A percentile compares a stretch with the other conserved stretches of the same genome.
Conservation (phyloP, 2,329 filamentous ascomycete genomes). For the Lasiodiplodia gonubiensis region DNA sequence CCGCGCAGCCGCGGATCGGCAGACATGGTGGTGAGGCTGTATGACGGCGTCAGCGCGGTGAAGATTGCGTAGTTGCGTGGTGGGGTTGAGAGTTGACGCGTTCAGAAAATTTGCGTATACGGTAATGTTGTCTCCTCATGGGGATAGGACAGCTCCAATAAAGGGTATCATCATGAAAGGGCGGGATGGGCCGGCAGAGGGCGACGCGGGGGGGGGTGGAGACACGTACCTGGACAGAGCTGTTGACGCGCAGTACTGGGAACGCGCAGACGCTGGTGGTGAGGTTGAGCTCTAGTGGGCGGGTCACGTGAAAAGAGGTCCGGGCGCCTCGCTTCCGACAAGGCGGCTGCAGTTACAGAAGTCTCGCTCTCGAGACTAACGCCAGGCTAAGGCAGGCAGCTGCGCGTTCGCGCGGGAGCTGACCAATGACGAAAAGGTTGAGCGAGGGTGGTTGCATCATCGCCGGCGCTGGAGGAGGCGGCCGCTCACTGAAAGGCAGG, state of each 20-base stretch:
- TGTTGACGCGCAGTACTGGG: conserved; percentile 1
- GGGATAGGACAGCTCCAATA: conserved; percentile 82
- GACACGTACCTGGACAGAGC: conserved; percentile 19
- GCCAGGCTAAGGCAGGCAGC: conserved; percentile 7
- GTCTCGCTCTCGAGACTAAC: not conserved
- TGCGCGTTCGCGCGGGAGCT: not conserved
- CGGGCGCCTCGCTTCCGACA: not conserved
- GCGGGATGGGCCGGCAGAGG: conserved; percentile 21
- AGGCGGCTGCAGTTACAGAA: not conserved
- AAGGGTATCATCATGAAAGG: conserved; percentile 60
- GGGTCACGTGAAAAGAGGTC: conserved; percentile 11
- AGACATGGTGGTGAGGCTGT: conserved; percentile 39
- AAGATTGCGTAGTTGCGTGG: not conserved
- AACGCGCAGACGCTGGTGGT: not conserved
- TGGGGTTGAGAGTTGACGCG: not conserved
- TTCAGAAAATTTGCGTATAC: conserved; percentile 30
- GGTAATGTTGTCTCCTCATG: conserved; percentile 35
- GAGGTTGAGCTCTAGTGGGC: not conserved
- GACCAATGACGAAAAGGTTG: not conserved
- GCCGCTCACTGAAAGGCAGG: not conserved
- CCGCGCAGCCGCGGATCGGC: conserved; percentile 56
- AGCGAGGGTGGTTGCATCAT: conserved; percentile 1
- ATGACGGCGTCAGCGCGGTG: not conserved
- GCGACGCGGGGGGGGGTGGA: conserved; percentile 18
- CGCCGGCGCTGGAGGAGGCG: conserved; percentile 16